A percentile compares a stretch with the other conserved stretches of the same genome.
Conservation (phyloP, 805 yeast genomes). For the Spathaspora hagerdaliae region DNA sequence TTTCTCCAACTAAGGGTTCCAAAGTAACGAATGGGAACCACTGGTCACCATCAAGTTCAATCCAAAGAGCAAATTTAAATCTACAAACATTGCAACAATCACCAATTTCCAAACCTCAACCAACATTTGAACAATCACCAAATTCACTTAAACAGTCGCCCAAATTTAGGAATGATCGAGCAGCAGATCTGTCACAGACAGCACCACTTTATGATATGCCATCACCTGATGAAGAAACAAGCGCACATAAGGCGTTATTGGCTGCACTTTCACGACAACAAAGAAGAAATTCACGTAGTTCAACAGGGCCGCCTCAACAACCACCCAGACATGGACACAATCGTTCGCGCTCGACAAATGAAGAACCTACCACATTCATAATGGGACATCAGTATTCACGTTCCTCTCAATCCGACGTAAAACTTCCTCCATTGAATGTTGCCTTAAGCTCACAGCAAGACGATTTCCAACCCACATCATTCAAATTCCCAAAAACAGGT, state of each 20-base stretch:
- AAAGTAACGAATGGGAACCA: constrained; percentile 4
- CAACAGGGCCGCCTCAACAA: constrained; percentile 4
- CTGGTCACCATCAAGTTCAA: constrained; percentile 19
- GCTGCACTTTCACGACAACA: constrained; percentile 36
- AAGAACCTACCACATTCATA: neutral
- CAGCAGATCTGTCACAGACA: neutral
- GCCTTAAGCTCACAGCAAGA: constrained; percentile 11
- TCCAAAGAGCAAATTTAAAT: constrained; percentile 30
- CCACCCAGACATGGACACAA: neutral
- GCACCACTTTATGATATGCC: constrained; percentile 15
- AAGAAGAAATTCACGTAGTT: constrained; percentile 13
- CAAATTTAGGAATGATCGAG: constrained; percentile 6
- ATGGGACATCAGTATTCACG: neutral
- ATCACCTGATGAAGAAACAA: constrained; percentile 36
- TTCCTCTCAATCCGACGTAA: constrained; percentile 5
- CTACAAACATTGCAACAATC: constrained; percentile 35
- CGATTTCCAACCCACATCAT: constrained; percentile 1
- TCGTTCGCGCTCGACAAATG: neutral
- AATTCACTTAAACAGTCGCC: constrained; percentile 9
- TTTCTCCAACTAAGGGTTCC: constrained; percentile 21
- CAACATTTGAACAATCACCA: neutral
- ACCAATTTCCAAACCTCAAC: constrained; percentile 15
- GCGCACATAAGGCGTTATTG: constrained; percentile 43
- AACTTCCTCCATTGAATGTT: constrained; percentile 28
- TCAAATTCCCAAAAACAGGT: neutral